A percentile compares a stretch with the other conserved stretches of the same genome.
Conservation (phyloP, 805 yeast genomes). For the Teunomyces gatunensis region DNA sequence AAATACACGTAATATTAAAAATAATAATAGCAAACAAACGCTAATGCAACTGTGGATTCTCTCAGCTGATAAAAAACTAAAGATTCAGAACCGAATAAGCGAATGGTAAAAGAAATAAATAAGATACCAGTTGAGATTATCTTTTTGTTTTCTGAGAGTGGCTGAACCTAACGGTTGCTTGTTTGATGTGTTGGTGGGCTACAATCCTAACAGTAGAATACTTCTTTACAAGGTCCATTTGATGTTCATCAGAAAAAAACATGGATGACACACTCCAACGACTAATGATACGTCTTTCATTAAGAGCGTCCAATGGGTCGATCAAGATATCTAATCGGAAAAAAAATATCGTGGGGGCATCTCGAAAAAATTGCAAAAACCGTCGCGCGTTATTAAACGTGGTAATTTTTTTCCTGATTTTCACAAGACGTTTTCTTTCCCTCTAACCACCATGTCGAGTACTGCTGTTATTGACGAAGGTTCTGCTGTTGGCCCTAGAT, state of each 20-base stretch:
- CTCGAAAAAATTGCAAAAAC: background rate
- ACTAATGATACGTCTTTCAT: too few species aligned
- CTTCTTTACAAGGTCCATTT: too few species aligned
- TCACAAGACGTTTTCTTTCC: background rate
- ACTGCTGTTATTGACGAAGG: slow-evolving; percentile 3
- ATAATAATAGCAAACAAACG: background rate
- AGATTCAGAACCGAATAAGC: background rate
- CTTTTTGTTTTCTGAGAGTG: background rate
- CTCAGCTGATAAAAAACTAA: background rate
- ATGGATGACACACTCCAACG: too few species aligned
- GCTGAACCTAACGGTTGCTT: background rate
- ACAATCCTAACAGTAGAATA: too few species aligned
- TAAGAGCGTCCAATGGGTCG: background rate
- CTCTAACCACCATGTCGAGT: background rate
- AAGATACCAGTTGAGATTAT: background rate
- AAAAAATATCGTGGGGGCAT: background rate
- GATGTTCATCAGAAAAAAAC: too few species aligned
- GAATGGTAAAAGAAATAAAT: background rate
- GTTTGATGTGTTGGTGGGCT: too few species aligned
- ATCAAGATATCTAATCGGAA: background rate
- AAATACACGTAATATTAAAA: background rate
- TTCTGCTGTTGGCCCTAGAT: slow-evolving; percentile 2
- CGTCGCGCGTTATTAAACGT: background rate
- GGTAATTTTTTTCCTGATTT: background rate
- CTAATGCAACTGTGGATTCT: background rate